phyloP scores from a whole-genome alignment of 441 rosid species.

The Daphne laureola region DNA sequence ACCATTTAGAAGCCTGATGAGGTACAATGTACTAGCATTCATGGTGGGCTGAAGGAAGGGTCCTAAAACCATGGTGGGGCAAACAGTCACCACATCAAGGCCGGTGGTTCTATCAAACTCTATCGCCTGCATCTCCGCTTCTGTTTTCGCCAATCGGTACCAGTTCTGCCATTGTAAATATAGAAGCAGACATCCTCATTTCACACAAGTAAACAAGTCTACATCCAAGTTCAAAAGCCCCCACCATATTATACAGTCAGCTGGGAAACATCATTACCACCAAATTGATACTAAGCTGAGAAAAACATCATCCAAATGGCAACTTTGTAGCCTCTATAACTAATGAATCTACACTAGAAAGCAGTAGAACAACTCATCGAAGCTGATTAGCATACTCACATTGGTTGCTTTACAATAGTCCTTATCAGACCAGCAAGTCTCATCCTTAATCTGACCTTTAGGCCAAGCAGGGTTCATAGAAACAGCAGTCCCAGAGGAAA shows the following conservation, averaged over 20 bases:
- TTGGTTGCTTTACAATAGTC: slow-evolving; percentile 19
- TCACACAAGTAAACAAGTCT: too few species aligned
- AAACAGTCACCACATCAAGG: slow-evolving; percentile 27
- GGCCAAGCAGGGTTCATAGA: slow-evolving; percentile 30
- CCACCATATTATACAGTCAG: too few species aligned
- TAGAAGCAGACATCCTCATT: too few species aligned
- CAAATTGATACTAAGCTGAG: not conserved
- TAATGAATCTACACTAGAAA: too few species aligned
- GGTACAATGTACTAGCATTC: slow-evolving; percentile 29
- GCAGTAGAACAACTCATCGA: not conserved
- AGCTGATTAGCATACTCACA: slow-evolving; percentile 14
- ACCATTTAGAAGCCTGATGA: slow-evolving; percentile 28
- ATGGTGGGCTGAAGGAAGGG: slow-evolving; percentile 40
- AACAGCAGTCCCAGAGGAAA: slow-evolving; percentile 30
- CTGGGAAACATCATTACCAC: too few species aligned
- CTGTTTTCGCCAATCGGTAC: slow-evolving; percentile 30
- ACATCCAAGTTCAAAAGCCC: too few species aligned
- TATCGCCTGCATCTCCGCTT: slow-evolving; percentile 31
- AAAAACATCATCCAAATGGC: not conserved
- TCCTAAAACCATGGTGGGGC: slow-evolving; percentile 31
- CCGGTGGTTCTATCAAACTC: slow-evolving; percentile 26
- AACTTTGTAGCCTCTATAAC: not conserved
- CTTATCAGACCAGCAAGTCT: slow-evolving; percentile 33
- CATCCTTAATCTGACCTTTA: slow-evolving; percentile 24
- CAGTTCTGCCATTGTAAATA: slow-evolving; percentile 8